Base-by-base conservation (phyloP, 306 rosid species). In the Vigna angularis region DNA sequence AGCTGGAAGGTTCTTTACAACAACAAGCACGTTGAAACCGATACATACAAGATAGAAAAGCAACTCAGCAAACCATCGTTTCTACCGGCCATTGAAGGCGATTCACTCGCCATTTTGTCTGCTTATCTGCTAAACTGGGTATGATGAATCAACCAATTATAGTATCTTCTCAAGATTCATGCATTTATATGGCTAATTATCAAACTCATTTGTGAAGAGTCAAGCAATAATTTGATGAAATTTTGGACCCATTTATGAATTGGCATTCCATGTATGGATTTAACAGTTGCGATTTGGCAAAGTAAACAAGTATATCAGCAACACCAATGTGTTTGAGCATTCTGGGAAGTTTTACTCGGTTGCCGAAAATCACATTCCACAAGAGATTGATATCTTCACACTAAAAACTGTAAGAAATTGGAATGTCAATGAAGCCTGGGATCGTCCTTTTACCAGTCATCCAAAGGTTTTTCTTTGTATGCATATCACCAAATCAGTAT, bases 321-420 rank as follows among this genome's bases (percentile, higher is more conserved):
- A 91, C 85, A 90, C 96, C 38, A 93, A 71, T 57, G 88, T 90
- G 44, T 84, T 91, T 79, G 90, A 88, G 82, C 96, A 93, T 73
- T 83, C 90, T 1, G 90, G 93, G 11, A 93, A 79, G 70, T 65
- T 82, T 6, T 90, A 86, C 74, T 88, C 96, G 0, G 38, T 77
- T 44, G 90, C 96, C 51, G 98, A 91, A 75, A 91, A 77, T 75
- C 80, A 85, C 81, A 47, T 81, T 52, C 96, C 98, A 30, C 96
- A 90, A 69, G 85, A 91, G 85, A 86, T 91, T 44, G 92, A 93
- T 75, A 85, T 88, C 62, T 66, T 63, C 1, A 85, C 85, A 0
- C 61, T 93, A 0, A 67, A 90, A 73, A 86, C 91, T 18, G 64
- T 86, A 5, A 81, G 73, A 13, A 80, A 77, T 73, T 93, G 93